Percentiles rank a stretch among this genome's conserved stretches.
Conservation (phyloP, 129 eudicot genomes). For the Arctium lappa region DNA sequence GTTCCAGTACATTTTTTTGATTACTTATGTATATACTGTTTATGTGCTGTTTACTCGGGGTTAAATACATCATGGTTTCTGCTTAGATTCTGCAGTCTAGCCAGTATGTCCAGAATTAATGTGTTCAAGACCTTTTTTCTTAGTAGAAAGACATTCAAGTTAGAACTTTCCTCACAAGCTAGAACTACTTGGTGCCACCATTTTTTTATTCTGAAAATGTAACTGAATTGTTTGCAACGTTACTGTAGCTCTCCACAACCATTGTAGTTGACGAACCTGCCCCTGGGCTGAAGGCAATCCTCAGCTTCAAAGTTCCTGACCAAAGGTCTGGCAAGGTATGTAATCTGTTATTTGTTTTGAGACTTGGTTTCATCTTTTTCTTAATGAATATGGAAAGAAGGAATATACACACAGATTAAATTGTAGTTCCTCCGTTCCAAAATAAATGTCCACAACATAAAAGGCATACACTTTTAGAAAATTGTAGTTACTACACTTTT, state of each 20-base stretch:
- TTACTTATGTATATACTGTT: too few relatives aligned
- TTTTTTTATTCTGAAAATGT: neutral
- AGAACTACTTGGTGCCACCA: neutral
- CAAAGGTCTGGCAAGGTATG: slow-evolving; percentile 95
- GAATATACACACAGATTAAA: neutral
- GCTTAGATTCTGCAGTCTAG: too few relatives aligned
- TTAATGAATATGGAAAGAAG: neutral
- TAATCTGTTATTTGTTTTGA: neutral
- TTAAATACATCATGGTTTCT: too few relatives aligned
- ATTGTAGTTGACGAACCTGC: slow-evolving; percentile 72
- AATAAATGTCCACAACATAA: too few relatives aligned
- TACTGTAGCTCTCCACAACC: slow-evolving; percentile 74
- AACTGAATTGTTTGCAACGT: neutral
- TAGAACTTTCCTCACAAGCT: too few relatives aligned
- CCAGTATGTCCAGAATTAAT: neutral
- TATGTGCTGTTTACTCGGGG: too few relatives aligned
- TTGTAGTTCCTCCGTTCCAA: too few relatives aligned
- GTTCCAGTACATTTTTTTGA: too few relatives aligned
- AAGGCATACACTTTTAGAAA: too few relatives aligned
- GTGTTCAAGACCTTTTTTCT: neutral
- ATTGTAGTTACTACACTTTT: too few relatives aligned
- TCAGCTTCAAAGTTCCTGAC: slow-evolving; percentile 88
- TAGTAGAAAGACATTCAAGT: neutral
- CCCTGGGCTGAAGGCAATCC: slow-evolving; percentile 82
- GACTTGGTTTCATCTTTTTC: neutral